Evolutionary conservation across 371 early-diverging fungal genomes (phyloP).

Genomic region (Rhizomucor miehei): DNA sequence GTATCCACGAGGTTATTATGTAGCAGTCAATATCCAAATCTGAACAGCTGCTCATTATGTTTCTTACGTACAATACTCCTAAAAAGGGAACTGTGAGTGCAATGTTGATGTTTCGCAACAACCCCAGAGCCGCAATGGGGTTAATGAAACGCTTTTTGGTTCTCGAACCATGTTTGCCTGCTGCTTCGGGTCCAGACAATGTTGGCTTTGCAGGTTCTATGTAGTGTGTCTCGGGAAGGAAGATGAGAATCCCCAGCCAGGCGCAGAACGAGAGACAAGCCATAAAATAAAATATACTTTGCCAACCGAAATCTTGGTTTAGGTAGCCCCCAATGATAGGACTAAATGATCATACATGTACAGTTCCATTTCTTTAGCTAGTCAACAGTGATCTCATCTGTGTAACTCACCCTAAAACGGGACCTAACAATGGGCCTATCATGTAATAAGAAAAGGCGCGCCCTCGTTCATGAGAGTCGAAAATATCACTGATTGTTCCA

Average conservation of each 20-base stretch:
- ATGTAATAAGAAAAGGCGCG: slow-evolving; percentile 41
- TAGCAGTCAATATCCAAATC: no score
- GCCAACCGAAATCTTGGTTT: slow-evolving; percentile 44
- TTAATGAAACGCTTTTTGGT: slow-evolving; percentile 12
- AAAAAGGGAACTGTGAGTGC: slow-evolving; percentile 22
- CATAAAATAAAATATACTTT: slow-evolving; percentile 39
- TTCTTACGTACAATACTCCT: slow-evolving; percentile 38
- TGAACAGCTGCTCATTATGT: no score
- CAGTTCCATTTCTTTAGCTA: no score
- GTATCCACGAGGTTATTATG: no score
- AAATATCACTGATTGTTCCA: slow-evolving; percentile 44
- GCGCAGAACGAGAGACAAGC: slow-evolving; percentile 22
- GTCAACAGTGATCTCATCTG: no score
- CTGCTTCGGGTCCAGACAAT: background rate
- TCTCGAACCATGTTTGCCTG: slow-evolving; percentile 5
- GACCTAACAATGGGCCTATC: slow-evolving; percentile 34
- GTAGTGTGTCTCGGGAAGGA: slow-evolving; percentile 36
- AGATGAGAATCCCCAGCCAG: slow-evolving; percentile 30
- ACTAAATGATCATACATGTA: slow-evolving; percentile 9
- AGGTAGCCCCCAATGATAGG: slow-evolving; percentile 48
- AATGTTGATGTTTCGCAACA: slow-evolving; percentile 30
- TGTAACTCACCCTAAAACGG: slow-evolving; percentile 14
- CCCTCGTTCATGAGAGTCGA: slow-evolving; percentile 42
- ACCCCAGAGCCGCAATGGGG: slow-evolving; percentile 29
- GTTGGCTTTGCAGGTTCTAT: no score